Evolutionary conservation across 2,329 filamentous ascomycete genomes (phyloP), one percentile per base, ranked within the genome.

Genomic region (Penicillium hesseltinei): DNA sequence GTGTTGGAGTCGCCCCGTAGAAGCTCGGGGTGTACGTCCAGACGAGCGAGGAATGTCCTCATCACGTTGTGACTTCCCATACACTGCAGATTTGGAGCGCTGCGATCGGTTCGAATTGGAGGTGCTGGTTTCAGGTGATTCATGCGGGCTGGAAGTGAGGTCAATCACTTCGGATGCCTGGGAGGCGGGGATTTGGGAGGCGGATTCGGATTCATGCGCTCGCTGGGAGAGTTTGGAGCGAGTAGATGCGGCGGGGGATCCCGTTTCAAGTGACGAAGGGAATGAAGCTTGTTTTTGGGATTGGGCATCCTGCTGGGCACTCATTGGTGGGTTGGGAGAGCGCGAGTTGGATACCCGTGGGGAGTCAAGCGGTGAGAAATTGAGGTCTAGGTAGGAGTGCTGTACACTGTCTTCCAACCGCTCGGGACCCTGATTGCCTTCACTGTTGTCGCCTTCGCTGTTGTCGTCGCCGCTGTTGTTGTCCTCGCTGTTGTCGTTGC

Each of bases 1-100:
- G 5, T 42, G 59, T 52, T 62, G 65, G 25, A 61, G 35, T 25
- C 36, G 56, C 1, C 49, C 54, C 11, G 58, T 55, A 17, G 70
- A 69, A 36, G 62, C 62, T n/a, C 59, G 63, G 25, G 66, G 61
- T 23, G 60, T 65, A 27, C 57, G 57, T 31, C 61, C 47, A 21
- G 61, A 61, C 10, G n/a, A 43, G 4, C 61, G 57, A 44, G 56
- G n/a, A 13, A 57, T 57, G 48, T 69, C 40, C 9, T 50, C 21
- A n/a, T 47, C 33, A 44, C 17, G 21, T 8, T 53, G 40, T 2
- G 54, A 40, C 3, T 48, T 43, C 3, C 48, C 39, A 11, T 50
- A 45, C 11, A 27, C 29, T 6, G 42, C 44, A 11, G 52, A 43
- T 27, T 25, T 33, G 40, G 43, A 43, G 31, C 42, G 25, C 36